phyloP scores from a whole-genome alignment of 768 basidiomycete species.

The Kockovaella imperatae region DNA sequence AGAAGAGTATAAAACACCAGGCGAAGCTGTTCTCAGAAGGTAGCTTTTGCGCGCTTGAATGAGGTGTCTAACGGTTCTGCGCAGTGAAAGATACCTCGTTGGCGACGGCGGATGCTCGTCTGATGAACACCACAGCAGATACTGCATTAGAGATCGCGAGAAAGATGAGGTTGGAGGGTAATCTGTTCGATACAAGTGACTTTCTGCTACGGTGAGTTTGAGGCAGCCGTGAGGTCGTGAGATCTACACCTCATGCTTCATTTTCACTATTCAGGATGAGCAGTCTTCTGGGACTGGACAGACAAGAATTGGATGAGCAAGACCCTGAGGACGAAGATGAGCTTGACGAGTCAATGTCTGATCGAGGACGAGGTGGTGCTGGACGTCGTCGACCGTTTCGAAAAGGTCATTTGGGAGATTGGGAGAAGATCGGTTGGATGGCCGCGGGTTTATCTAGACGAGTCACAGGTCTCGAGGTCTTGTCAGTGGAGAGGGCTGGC shows the following conservation, averaged over 20 bases:
- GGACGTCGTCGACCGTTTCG: slow-evolving; percentile 45
- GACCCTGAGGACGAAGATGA: slow-evolving; percentile 48
- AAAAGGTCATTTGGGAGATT: slow-evolving; percentile 50
- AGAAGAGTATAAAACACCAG: slow-evolving; percentile 5
- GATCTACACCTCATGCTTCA: neutral
- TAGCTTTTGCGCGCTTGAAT: slow-evolving; percentile 1
- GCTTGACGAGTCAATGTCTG: slow-evolving; percentile 34
- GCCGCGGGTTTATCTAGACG: slow-evolving; percentile 72
- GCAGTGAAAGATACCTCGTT: slow-evolving; percentile 63
- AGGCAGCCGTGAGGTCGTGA: too few relatives aligned
- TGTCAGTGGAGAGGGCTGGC: slow-evolving; percentile 52
- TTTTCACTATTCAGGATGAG: slow-evolving; percentile 17
- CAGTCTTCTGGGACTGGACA: slow-evolving; percentile 21
- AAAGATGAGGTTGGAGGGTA: slow-evolving; percentile 75
- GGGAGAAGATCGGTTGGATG: slow-evolving; percentile 78
- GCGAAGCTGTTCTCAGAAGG: slow-evolving; percentile 16
- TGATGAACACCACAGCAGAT: slow-evolving; percentile 68
- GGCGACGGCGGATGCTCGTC: slow-evolving; percentile 78
- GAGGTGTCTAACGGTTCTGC: neutral
- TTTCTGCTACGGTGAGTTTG: slow-evolving; percentile 52
- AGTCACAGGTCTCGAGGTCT: slow-evolving; percentile 75
- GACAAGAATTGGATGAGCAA: slow-evolving; percentile 34
- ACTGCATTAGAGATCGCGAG: slow-evolving; percentile 82
- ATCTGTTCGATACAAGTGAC: slow-evolving; percentile 86
- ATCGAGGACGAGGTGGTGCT: slow-evolving; percentile 34